A percentile compares a stretch with the other conserved stretches of the same genome.
Conservation (phyloP, 139 green algal genomes). For the Yamagishiella unicocca region DNA sequence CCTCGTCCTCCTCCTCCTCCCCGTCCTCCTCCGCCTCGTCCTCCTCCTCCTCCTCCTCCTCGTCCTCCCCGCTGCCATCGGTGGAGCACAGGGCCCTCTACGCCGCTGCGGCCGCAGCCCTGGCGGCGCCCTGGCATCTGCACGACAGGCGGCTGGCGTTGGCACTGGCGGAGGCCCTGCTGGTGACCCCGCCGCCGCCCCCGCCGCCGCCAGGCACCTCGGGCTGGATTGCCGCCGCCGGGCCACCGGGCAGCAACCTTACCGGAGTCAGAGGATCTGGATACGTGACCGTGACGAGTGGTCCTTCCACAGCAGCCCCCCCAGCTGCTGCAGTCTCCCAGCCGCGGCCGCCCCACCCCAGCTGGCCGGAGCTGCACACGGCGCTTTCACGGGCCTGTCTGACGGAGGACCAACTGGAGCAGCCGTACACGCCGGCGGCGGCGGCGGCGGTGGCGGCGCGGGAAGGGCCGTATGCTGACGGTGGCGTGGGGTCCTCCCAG, state of each 20-base stretch:
- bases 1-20: too few species aligned
- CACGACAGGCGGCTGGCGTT: background rate
- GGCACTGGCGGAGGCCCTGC: slow-evolving; percentile 1
- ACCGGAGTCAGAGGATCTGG: too few species aligned
- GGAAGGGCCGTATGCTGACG: background rate
- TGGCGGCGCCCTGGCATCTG: background rate
- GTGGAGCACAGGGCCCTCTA: too few species aligned
- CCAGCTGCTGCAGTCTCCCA: too few species aligned
- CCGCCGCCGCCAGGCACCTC: background rate
- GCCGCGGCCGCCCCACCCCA: too few species aligned
- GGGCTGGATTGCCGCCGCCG: background rate
- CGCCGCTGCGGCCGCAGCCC: background rate
- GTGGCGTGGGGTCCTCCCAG: too few species aligned
- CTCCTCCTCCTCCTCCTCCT: too few species aligned
- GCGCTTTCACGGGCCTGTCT: background rate
- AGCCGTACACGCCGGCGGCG: slow-evolving; percentile 1
- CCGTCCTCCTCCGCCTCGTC: too few species aligned
- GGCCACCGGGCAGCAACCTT: background rate
- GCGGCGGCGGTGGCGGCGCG: background rate
- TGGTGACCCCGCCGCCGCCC: background rate
- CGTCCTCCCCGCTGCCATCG: too few species aligned
- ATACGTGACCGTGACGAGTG: too few species aligned
- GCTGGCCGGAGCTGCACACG: background rate
- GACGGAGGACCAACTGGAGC: background rate
- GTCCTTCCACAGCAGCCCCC: too few species aligned